Evolutionary conservation across 2,329 filamentous ascomycete species (phyloP).

Genomic region (Arthrobotrys pseudoclavata): DNA sequence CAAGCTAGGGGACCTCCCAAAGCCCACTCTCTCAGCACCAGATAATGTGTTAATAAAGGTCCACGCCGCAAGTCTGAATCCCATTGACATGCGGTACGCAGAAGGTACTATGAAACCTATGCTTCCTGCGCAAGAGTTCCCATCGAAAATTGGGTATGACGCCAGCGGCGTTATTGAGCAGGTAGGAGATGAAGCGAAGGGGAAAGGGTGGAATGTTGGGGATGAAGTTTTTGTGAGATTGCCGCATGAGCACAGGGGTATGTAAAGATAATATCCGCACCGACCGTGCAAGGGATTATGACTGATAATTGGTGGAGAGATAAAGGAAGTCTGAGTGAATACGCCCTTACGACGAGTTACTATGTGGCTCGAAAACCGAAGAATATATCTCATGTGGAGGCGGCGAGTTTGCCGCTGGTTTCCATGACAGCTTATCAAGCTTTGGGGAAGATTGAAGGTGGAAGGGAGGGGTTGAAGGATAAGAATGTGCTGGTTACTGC

Average conservation of each 20-base stretch:
- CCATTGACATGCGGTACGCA: constrained; percentile 68
- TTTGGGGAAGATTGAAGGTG: constrained; percentile 42
- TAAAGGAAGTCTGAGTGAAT: constrained; percentile 66
- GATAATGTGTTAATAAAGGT: constrained; percentile 66
- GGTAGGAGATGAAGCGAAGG: constrained; percentile 64
- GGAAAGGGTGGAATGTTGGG: constrained; percentile 66
- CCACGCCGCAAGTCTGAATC: constrained; percentile 68
- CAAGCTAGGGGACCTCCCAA: constrained; percentile 54
- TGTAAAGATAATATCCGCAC: background rate
- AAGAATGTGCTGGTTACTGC: constrained; percentile 48
- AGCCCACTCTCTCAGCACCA: constrained; percentile 61
- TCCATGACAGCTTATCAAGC: constrained; percentile 48
- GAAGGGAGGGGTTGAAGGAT: constrained; percentile 37
- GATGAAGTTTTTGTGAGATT: constrained; percentile 67
- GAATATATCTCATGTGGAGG: constrained; percentile 67
- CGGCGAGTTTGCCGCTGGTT: constrained; percentile 61
- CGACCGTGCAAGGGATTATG: background rate
- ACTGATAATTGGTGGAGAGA: background rate
- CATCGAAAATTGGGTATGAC: constrained; percentile 68
- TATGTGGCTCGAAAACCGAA: constrained; percentile 67
- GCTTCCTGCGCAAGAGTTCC: constrained; percentile 65
- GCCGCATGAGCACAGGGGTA: constrained; percentile 65
- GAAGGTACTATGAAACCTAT: constrained; percentile 65
- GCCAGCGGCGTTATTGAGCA: constrained; percentile 66
- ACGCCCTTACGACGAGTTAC: constrained; percentile 64